A percentile compares a stretch with the other conserved stretches of the same genome.
These are phyloP conservation scores for Cercospora berteroae DNA, from an alignment of 2,329 filamentous ascomycete genomes.

Conservation along the genomic window DNA sequence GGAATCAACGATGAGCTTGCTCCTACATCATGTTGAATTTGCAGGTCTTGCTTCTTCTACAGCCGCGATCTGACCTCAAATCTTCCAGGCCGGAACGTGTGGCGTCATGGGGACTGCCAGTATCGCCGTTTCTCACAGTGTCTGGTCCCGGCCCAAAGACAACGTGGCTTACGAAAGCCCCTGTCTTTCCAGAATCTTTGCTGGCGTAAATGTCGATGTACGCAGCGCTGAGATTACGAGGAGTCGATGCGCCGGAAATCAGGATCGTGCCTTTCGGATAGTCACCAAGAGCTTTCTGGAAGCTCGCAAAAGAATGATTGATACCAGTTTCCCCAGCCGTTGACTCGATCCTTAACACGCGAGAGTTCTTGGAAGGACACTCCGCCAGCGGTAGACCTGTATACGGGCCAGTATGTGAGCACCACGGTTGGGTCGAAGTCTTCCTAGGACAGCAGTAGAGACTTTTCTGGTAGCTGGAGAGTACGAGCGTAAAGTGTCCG, in stretches of 20 bases:
- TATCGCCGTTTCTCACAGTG: not conserved
- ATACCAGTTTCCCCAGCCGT: constrained; percentile 65
- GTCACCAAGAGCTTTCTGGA: constrained; percentile 54
- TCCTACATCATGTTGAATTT: constrained; percentile 53
- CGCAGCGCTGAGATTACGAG: constrained; percentile 58
- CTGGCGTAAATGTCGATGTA: constrained; percentile 69
- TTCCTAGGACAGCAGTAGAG: constrained; percentile 55
- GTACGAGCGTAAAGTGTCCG: constrained; percentile 55
- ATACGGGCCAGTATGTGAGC: constrained; percentile 46
- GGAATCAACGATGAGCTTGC: constrained; percentile 70
- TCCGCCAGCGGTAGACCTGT: constrained; percentile 47
- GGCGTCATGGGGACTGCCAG: constrained; percentile 60
- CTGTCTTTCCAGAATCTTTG: constrained; percentile 58
- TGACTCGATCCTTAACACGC: constrained; percentile 61
- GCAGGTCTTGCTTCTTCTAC: constrained; percentile 25
- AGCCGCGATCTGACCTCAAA: not conserved
- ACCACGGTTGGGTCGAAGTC: constrained; percentile 51
- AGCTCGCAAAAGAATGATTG: constrained; percentile 69
- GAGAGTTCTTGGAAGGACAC: constrained; percentile 63
- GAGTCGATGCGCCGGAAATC: constrained; percentile 60
- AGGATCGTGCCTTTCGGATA: constrained; percentile 64
- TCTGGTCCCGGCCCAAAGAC: constrained; percentile 50
- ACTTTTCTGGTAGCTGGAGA: constrained; percentile 42
- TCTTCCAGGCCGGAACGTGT: constrained; percentile 47
- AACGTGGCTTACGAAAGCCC: constrained; percentile 66